Evolutionary conservation across 768 basidiomycete species (phyloP).

Genomic region (Tulasnella sp.): DNA sequence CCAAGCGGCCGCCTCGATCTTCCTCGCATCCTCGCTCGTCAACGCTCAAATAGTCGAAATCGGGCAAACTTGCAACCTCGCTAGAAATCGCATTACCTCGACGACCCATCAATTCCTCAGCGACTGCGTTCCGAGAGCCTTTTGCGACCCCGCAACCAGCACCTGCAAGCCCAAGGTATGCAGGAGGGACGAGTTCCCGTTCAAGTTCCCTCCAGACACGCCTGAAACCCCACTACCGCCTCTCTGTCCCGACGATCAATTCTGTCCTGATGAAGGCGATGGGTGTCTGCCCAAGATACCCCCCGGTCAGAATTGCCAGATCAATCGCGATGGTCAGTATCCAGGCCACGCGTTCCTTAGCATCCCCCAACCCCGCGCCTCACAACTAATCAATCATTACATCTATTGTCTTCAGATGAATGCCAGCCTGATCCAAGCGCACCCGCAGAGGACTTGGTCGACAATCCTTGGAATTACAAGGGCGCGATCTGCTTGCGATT

Average conservation of each 20-base stretch:
- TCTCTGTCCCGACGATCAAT: constrained; percentile 56
- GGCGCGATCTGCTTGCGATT: constrained; percentile 72
- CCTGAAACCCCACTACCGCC: constrained; percentile 46
- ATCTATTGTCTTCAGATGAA: constrained; percentile 52
- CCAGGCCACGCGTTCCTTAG: background rate
- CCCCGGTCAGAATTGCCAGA: constrained; percentile 68
- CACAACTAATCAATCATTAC: background rate
- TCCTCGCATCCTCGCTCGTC: background rate
- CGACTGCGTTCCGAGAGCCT: constrained; percentile 68
- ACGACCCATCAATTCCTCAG: constrained; percentile 76
- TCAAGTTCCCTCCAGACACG: constrained; percentile 33
- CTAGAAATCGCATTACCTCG: constrained; percentile 57
- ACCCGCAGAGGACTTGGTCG: constrained; percentile 35
- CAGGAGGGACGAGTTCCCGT: constrained; percentile 70
- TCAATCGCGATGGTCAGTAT: constrained; percentile 74
- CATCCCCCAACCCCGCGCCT: background rate
- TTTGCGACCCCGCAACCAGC: constrained; percentile 50
- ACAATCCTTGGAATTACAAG: background rate
- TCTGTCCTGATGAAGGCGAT: constrained; percentile 82
- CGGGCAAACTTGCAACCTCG: constrained; percentile 16
- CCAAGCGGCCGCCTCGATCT: background rate
- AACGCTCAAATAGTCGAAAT: background rate
- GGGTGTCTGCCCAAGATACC: constrained; percentile 56
- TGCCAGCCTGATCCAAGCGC: constrained; percentile 66
- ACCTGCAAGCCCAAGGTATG: constrained; percentile 63